A percentile compares a stretch with the other conserved stretches of the same genome.
Evolutionary conservation across 805 yeast genomes (phyloP).

Genomic region (Barnettozyma populi): DNA sequence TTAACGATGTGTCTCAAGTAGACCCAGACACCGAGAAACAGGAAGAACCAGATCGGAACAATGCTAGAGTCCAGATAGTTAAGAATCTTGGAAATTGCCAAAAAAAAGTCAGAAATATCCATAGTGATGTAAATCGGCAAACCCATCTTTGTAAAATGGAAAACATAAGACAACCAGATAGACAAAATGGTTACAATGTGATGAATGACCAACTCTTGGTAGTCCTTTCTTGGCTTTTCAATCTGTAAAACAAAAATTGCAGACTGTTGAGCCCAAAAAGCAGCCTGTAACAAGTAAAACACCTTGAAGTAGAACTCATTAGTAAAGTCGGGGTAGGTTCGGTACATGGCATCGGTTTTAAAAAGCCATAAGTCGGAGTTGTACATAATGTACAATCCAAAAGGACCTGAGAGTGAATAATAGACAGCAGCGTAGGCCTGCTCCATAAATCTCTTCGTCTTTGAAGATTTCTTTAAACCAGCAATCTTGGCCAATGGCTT

Average conservation of each 20-base stretch:
- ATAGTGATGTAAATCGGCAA: conserved; percentile 84
- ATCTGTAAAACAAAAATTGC: conserved; percentile 74
- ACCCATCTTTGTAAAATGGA: conserved; percentile 97
- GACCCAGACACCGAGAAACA: conserved; percentile 72
- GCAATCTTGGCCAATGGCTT: conserved; percentile 58
- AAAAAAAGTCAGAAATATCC: conserved; percentile 91
- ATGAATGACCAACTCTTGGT: conserved; percentile 83
- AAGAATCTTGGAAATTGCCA: conserved; percentile 78
- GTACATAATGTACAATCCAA: conserved; percentile 86
- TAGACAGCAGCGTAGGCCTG: conserved; percentile 83
- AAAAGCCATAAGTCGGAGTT: conserved; percentile 84
- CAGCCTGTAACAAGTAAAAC: conserved; percentile 87
- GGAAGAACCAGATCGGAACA: conserved; percentile 59
- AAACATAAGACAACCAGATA: conserved; percentile 81
- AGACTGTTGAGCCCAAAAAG: conserved; percentile 97
- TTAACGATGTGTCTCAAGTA: conserved; percentile 87
- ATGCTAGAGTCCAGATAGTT: conserved; percentile 72
- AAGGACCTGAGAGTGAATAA: conserved; percentile 74
- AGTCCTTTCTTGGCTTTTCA: conserved; percentile 95
- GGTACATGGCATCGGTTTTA: conserved; percentile 76
- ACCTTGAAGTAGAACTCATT: conserved; percentile 67
- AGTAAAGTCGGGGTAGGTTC: conserved; percentile 74
- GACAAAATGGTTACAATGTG: conserved; percentile 87
- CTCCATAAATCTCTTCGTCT: conserved; percentile 81
- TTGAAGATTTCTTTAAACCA: conserved; percentile 46